phyloP scores from a whole-genome alignment of 2,329 filamentous ascomycete species.

The Leptographium lundbergii region DNA sequence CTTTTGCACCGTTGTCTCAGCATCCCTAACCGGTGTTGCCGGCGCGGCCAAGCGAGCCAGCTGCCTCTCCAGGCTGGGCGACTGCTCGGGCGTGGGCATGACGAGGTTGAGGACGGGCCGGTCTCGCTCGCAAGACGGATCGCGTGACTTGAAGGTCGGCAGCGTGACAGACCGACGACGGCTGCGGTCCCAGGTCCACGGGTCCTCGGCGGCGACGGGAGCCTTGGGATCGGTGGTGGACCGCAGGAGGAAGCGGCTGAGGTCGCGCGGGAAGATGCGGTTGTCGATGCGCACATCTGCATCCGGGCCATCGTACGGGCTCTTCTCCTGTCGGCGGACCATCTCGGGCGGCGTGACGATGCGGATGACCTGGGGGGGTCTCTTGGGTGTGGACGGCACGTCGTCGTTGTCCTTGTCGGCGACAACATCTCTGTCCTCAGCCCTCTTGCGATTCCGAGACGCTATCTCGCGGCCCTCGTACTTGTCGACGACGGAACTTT shows the following conservation, averaged over 20 bases:
- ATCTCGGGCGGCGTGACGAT: slow-evolving; percentile 45
- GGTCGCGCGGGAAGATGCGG: slow-evolving; percentile 39
- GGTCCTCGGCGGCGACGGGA: not conserved
- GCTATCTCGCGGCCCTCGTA: slow-evolving; percentile 23
- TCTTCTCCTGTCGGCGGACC: slow-evolving; percentile 30
- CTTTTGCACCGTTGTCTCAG: not conserved
- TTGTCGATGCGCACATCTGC: slow-evolving; percentile 53
- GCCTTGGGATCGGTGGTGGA: slow-evolving; percentile 14
- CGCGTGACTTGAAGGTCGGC: slow-evolving; percentile 30
- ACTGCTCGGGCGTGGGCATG: slow-evolving; percentile 42
- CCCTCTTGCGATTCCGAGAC: not conserved
- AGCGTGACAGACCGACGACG: slow-evolving; percentile 11
- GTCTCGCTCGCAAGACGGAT: slow-evolving; percentile 41
- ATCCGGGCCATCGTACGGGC: slow-evolving; percentile 43
- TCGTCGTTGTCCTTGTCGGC: slow-evolving; percentile 29
- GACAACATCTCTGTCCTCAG: slow-evolving; percentile 20
- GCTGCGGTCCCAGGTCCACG: not conserved
- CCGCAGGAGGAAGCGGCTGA: slow-evolving; percentile 23
- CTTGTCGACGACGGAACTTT: slow-evolving; percentile 41
- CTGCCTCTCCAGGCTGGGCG: slow-evolving; percentile 34
- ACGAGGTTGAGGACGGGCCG: slow-evolving; percentile 49
- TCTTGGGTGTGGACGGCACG: slow-evolving; percentile 17
- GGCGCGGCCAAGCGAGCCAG: slow-evolving; percentile 9
- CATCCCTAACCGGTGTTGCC: not conserved
- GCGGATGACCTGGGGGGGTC: slow-evolving; percentile 20